phyloP scores from a whole-genome alignment of 805 yeast species.

The Lipomyces sp. region DNA sequence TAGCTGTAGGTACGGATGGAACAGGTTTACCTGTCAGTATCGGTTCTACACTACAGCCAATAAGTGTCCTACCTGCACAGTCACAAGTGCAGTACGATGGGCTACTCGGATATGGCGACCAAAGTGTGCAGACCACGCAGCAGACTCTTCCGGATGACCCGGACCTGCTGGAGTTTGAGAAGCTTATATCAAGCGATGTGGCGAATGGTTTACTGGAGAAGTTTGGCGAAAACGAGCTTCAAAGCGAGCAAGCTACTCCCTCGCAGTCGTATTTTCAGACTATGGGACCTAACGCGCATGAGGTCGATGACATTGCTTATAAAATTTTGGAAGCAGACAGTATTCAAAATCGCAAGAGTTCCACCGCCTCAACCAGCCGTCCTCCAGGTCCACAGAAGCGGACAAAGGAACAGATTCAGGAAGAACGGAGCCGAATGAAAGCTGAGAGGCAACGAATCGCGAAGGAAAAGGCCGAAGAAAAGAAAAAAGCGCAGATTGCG shows the following conservation, averaged over 20 bases:
- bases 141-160: not conserved
- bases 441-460: conserved; percentile 12
- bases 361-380: not conserved
- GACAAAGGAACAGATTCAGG: conserved; percentile 13
- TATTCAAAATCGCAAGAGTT: conserved; percentile 1
- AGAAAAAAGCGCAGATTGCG: conserved; percentile 5
- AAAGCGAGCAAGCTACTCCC: too few species aligned
- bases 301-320: too few species aligned
- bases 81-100: too few species aligned
- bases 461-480: conserved; percentile 12
- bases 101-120: not conserved
- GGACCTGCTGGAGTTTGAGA: not conserved
- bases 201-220: too few species aligned
- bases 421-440: conserved; percentile 11
- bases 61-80: too few species aligned
- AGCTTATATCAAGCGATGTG: too few species aligned
- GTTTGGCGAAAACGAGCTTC: too few species aligned
- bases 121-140: not conserved
- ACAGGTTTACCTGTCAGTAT: too few species aligned
- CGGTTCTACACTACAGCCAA: too few species aligned
- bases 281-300: too few species aligned
- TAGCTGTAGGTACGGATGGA: too few species aligned
- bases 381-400: conserved; percentile 3
- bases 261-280: too few species aligned
- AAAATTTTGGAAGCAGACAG: not conserved